A percentile compares a stretch with the other conserved stretches of the same genome.
These are phyloP conservation scores for Termitomyces sp. DNA, from an alignment of 768 basidiomycete species.

Conservation along the genomic window DNA sequence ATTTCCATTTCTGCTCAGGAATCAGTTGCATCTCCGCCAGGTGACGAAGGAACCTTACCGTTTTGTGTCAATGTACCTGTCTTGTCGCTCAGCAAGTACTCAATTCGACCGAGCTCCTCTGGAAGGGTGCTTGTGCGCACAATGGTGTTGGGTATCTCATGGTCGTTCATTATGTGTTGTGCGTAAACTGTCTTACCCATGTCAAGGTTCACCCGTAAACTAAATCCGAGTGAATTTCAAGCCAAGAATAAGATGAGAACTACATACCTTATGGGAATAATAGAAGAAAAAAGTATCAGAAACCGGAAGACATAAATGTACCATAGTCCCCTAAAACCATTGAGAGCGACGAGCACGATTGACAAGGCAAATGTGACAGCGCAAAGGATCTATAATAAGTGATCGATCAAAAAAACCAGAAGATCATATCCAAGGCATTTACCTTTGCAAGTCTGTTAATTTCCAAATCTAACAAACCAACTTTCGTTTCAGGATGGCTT, in stretches of 20 bases:
- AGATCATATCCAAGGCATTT: constrained; percentile 27
- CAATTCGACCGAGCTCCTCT: constrained; percentile 92
- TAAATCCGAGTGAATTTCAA: constrained; percentile 22
- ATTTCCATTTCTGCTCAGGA: constrained; percentile 87
- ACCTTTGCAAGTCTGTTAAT: constrained; percentile 97
- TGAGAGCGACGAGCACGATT: constrained; percentile 86
- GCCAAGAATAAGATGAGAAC: neutral
- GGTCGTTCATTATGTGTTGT: constrained; percentile 89
- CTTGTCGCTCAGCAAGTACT: constrained; percentile 95
- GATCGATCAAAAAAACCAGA: neutral
- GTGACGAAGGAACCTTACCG: constrained; percentile 42
- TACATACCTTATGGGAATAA: constrained; percentile 94
- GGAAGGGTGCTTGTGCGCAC: constrained; percentile 97
- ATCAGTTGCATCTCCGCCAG: neutral
- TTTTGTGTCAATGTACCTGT: constrained; percentile 98
- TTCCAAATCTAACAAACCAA: constrained; percentile 87
- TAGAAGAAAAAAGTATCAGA: constrained; percentile 95
- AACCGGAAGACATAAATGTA: constrained; percentile 96
- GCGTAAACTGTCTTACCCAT: constrained; percentile 99
- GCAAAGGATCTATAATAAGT: constrained; percentile 71
- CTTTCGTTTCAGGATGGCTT: constrained; percentile 92
- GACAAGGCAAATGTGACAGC: constrained; percentile 91
- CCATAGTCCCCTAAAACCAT: constrained; percentile 94
- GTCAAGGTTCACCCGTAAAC: constrained; percentile 97
- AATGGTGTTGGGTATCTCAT: constrained; percentile 90